Conservation (phyloP, 768 basidiomycete genomes). For the Vishniacozyma victoriae region DNA sequence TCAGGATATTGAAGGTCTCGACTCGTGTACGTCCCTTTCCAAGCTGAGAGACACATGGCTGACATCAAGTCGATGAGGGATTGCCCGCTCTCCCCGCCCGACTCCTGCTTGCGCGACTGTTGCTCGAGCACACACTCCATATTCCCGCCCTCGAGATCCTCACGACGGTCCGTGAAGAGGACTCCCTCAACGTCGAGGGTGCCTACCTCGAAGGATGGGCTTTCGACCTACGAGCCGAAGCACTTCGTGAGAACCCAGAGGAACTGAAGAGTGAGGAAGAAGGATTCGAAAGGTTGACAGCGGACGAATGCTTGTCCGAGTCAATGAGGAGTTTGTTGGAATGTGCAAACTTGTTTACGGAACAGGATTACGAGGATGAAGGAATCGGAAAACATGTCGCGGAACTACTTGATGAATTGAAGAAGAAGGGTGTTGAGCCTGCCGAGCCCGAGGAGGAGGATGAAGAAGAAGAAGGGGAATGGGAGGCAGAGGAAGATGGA, state of each 20-base stretch:
- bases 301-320: conserved; percentile 74
- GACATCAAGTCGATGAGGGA: conserved; percentile 56
- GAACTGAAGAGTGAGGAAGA: conserved; percentile 46
- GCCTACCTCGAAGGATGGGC: conserved; percentile 96
- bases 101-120: conserved; percentile 68
- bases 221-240: conserved; percentile 58
- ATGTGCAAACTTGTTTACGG: conserved; percentile 69
- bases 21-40: conserved; percentile 53
- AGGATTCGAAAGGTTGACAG: conserved; percentile 53
- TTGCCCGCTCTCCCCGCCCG: conserved; percentile 68
- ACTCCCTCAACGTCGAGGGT: conserved; percentile 81
- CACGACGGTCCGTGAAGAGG: conserved; percentile 69
- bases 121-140: conserved; percentile 69
- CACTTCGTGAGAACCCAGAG: conserved; percentile 49
- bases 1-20: conserved; percentile 64
- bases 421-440: conserved; percentile 60
- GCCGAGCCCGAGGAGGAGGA: conserved; percentile 57
- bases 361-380: conserved; percentile 67
- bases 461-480: conserved; percentile 62
- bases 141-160: conserved; percentile 68
- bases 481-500: conserved; percentile 55
- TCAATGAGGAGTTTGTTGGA: conserved; percentile 75
- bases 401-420: conserved; percentile 66
- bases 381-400: conserved; percentile 68
- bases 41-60: not conserved